phyloP scores from a whole-genome alignment of 2,329 filamentous ascomycete species.

The Aspergillus oerlinghausenensis region DNA sequence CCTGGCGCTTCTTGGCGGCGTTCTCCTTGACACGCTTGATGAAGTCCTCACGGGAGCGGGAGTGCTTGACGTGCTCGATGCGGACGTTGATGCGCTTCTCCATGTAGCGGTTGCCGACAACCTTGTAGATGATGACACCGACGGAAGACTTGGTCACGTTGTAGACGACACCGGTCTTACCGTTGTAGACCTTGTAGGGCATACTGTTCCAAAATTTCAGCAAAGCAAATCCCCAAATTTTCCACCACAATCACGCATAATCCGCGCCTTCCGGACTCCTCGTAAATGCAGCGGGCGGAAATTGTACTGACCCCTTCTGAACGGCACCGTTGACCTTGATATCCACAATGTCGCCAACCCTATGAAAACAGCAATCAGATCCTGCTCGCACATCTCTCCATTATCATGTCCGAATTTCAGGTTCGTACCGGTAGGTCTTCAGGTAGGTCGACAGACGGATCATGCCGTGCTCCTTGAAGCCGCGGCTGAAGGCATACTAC shows the following conservation, averaged over 20 bases:
- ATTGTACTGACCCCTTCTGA: slow-evolving; percentile 80
- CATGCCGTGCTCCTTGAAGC: slow-evolving; percentile 92
- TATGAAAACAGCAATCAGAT: slow-evolving; percentile 48
- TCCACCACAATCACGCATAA: slow-evolving; percentile 3
- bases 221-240: slow-evolving; percentile 15
- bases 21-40: slow-evolving; percentile 94
- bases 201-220: slow-evolving; percentile 57
- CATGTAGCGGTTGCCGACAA: slow-evolving; percentile 98
- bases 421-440: slow-evolving; percentile 75
- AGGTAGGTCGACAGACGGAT: slow-evolving; percentile 94
- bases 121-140: slow-evolving; percentile 99
- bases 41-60: slow-evolving; percentile 95
- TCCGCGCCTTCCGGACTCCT: slow-evolving; percentile 4
- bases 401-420: slow-evolving; percentile 12
- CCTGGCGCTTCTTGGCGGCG: slow-evolving; percentile 85
- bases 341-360: slow-evolving; percentile 97
- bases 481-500: slow-evolving; percentile 85
- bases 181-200: slow-evolving; percentile 99
- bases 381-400: slow-evolving; percentile 18
- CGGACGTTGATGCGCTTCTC: slow-evolving; percentile 99
- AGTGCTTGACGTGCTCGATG: slow-evolving; percentile 93
- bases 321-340: slow-evolving; percentile 98
- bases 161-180: slow-evolving; percentile 97
- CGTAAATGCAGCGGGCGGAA: slow-evolving; percentile 15
- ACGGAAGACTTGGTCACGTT: slow-evolving; percentile 98